phyloP scores from a whole-genome alignment of 2,329 filamentous ascomycete genomes.

The Phialophora tarda region DNA sequence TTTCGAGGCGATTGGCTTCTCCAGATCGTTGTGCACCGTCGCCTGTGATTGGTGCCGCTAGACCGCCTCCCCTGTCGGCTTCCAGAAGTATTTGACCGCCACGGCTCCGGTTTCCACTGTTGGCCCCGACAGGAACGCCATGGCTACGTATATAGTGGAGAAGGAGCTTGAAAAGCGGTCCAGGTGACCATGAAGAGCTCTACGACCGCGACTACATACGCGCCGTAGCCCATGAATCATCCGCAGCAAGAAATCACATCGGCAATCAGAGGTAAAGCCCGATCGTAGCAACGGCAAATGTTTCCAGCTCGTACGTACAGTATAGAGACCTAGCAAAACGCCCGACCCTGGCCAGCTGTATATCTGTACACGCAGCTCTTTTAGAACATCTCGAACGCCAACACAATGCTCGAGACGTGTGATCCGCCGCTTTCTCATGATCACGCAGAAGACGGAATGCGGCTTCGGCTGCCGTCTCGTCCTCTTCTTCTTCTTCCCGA shows the following conservation, averaged over 20 bases:
- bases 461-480: conserved; percentile 3
- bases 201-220: not conserved
- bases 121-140: not conserved
- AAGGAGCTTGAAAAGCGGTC: not conserved
- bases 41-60: conserved; percentile 20
- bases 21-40: not conserved
- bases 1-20: conserved; percentile 21
- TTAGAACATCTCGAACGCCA: conserved; percentile 26
- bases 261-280: not conserved
- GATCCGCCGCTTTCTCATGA: conserved; percentile 10
- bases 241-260: not conserved
- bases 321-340: conserved; percentile 17
- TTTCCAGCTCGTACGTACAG: conserved; percentile 11
- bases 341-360: conserved; percentile 23
- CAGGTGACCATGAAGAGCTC: not conserved
- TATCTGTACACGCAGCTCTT: conserved; percentile 36
- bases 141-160: not conserved
- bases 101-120: not conserved
- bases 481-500: conserved; percentile 6
- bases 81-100: not conserved
- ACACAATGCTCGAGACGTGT: conserved; percentile 21
- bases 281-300: not conserved
- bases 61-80: conserved; percentile 12
- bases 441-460: conserved; percentile 12
- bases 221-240: not conserved